Conservation (phyloP, 164 flowering plant species). For the Stephania japonica region DNA sequence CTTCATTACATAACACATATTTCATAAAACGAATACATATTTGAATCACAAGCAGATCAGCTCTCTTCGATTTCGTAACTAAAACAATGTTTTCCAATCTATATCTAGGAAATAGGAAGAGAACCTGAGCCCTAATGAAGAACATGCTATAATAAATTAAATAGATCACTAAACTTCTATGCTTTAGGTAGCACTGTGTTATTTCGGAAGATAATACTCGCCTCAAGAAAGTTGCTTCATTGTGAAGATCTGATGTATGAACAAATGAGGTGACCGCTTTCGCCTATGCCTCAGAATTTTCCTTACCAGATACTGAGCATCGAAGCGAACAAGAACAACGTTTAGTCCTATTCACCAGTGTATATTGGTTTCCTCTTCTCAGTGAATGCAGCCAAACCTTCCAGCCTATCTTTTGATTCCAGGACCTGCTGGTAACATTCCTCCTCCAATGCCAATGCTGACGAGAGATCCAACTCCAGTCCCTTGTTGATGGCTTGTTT, state of each 20-base stretch:
- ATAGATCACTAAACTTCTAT: background rate
- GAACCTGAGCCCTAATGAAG: background rate
- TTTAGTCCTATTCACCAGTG: slow-evolving; percentile 41
- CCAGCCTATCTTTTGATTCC: slow-evolving; percentile 78
- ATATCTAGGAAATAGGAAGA: no score
- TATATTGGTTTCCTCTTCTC: slow-evolving; percentile 84
- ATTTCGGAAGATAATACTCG: background rate
- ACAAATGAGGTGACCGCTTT: background rate
- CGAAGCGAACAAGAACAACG: background rate
- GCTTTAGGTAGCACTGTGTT: background rate
- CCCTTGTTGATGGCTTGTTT: slow-evolving; percentile 76
- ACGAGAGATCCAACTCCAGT: slow-evolving; percentile 38
- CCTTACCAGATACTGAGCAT: background rate
- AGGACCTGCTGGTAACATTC: slow-evolving; percentile 60
- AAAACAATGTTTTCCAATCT: no score
- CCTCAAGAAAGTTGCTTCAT: background rate
- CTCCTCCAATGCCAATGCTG: slow-evolving; percentile 67
- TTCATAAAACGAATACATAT: no score
- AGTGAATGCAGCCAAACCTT: slow-evolving; percentile 93
- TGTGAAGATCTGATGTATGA: background rate
- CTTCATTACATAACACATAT: no score
- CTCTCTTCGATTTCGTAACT: no score
- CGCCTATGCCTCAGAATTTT: background rate
- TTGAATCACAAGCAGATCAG: no score
- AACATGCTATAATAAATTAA: background rate